Conservation (phyloP, 2,329 filamentous ascomycete genomes). For the Clonostachys sp. region DNA sequence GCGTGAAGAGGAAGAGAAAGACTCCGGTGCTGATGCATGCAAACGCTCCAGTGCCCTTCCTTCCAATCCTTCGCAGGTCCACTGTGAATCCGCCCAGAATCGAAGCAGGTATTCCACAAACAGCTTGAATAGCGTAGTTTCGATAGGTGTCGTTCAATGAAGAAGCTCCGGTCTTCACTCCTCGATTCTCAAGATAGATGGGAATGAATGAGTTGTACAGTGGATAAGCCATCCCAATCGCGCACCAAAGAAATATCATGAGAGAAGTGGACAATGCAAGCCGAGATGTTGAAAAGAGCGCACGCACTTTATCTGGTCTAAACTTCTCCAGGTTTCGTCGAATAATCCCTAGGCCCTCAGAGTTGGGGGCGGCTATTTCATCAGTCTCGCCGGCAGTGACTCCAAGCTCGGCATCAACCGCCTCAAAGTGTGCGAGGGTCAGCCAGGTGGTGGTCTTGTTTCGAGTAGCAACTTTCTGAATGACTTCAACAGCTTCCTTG, state of each 20-base stretch:
- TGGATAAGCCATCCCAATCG: conserved; percentile 53
- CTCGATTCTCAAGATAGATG: conserved; percentile 17
- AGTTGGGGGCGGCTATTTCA: conserved; percentile 7
- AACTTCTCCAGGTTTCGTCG: conserved; percentile 47
- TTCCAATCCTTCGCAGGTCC: conserved; percentile 10
- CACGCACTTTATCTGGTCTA: conserved; percentile 41
- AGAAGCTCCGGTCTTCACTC: conserved; percentile 6
- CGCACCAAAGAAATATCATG: conserved; percentile 51
- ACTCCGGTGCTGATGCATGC: conserved; percentile 10
- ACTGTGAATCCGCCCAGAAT: conserved; percentile 10
- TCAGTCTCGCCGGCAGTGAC: background rate
- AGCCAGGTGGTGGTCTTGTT: conserved; percentile 15
- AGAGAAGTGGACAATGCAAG: conserved; percentile 47
- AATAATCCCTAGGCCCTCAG: conserved; percentile 15
- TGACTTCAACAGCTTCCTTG: conserved; percentile 31
- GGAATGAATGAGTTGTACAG: conserved; percentile 47
- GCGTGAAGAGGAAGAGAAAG: conserved; percentile 11
- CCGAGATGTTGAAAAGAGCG: conserved; percentile 47
- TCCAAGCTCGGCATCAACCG: conserved; percentile 5
- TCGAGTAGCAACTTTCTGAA: conserved; percentile 28
- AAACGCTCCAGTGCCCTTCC: conserved; percentile 10
- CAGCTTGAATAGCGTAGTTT: conserved; percentile 13
- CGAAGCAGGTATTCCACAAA: conserved; percentile 11
- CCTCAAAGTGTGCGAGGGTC: conserved; percentile 12
- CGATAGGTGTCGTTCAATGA: conserved; percentile 5